phyloP scores from a whole-genome alignment of 2,329 filamentous ascomycete genomes.

The Pleurostoma richardsiae region DNA sequence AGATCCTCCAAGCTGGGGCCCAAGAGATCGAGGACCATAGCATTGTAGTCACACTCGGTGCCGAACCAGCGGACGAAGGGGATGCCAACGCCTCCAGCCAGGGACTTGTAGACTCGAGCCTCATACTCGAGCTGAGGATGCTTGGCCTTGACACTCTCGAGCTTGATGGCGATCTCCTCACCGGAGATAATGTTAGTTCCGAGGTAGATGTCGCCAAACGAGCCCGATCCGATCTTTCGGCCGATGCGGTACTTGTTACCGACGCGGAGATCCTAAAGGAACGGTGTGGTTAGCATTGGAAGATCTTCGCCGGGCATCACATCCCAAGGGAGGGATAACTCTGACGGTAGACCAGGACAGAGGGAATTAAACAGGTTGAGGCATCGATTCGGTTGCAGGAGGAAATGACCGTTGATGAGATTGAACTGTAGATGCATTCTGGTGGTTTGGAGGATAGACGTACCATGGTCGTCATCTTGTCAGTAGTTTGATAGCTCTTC shows the following conservation, averaged over 20 bases:
- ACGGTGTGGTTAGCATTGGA: slow-evolving; percentile 3
- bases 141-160: slow-evolving; percentile 99
- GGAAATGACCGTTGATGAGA: neutral
- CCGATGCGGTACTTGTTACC: slow-evolving; percentile 99
- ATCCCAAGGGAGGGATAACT: neutral
- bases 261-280: slow-evolving; percentile 83
- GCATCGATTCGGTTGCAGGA: neutral
- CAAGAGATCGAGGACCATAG: slow-evolving; percentile 97
- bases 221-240: slow-evolving; percentile 96
- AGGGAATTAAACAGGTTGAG: neutral
- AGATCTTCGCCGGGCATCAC: neutral
- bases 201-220: slow-evolving; percentile 97
- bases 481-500: slow-evolving; percentile 8
- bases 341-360: neutral
- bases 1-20: slow-evolving; percentile 94
- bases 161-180: slow-evolving; percentile 99
- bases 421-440: neutral
- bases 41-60: slow-evolving; percentile 99
- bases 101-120: slow-evolving; percentile 83
- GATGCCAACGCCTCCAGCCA: slow-evolving; percentile 95
- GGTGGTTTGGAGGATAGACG: slow-evolving; percentile 11
- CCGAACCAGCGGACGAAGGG: slow-evolving; percentile 99
- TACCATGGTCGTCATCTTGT: slow-evolving; percentile 50
- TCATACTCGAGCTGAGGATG: slow-evolving; percentile 99
- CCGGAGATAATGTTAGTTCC: slow-evolving; percentile 99